Evolutionary conservation across 2,329 filamentous ascomycete species (phyloP).

Genomic region (Hypoxylon sp.): DNA sequence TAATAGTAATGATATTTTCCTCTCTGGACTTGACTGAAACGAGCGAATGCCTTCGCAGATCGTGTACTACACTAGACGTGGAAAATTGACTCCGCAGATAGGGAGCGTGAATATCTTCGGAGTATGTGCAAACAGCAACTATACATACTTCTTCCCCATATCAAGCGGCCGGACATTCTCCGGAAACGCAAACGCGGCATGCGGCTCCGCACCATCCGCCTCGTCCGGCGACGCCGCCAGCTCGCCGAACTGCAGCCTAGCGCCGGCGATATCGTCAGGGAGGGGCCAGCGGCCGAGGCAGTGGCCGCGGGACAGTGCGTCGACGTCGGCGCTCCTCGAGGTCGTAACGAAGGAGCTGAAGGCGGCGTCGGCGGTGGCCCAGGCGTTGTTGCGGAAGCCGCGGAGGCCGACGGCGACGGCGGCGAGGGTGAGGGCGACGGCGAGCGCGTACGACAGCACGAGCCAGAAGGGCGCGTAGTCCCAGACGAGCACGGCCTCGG

Average conservation of each 20-base stretch:
- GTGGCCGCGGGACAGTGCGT: conserved; percentile 10
- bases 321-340: conserved; percentile 20
- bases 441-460: conserved; percentile 22
- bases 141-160: conserved; percentile 5
- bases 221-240: not conserved
- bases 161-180: conserved; percentile 11
- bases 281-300: conserved; percentile 25
- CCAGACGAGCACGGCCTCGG: conserved; percentile 25
- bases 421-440: conserved; percentile 16
- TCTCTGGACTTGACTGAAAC: not conserved
- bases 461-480: conserved; percentile 27
- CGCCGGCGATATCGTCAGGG: conserved; percentile 10
- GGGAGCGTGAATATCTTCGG: not conserved
- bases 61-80: not conserved
- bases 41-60: not conserved
- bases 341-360: conserved; percentile 24
- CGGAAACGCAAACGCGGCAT: conserved; percentile 15
- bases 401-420: conserved; percentile 18
- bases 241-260: conserved; percentile 24
- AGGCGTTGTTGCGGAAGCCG: conserved; percentile 19
- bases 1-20: not conserved
- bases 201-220: not conserved
- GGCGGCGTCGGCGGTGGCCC: conserved; percentile 15
- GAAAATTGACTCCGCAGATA: too few species aligned
- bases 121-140: not conserved